Base-by-base conservation (phyloP, 768 basidiomycete genomes). In the Suillus subaureus region DNA sequence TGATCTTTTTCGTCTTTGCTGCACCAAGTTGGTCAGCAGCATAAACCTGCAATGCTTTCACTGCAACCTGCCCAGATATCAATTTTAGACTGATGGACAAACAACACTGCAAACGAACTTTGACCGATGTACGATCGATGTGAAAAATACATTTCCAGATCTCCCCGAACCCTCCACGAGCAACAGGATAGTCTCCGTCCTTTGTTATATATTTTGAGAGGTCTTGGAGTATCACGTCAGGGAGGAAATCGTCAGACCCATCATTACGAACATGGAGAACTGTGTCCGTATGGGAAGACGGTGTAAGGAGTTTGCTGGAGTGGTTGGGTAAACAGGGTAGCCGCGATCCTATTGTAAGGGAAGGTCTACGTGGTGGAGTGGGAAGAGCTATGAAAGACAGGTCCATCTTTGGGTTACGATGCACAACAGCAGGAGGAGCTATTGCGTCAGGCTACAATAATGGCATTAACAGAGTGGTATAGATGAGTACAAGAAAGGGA, bases 1-100 rank as follows among this genome's bases (percentile, higher is more conserved):
- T 64, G 42, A 58, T 64, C 33, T 64, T 64, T 37, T 64, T 64
- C 42, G 23, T 33, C 55, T 47, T 64, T 7, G 54, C 21, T 8
- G 18, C 12, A 33, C 57, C 63, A 13, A 33, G 2, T 23, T 63
- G 51, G n/a, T 63, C 62, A 8, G 1, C 21, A 15, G 37, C 23
- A 6, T 63, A 63, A 3, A 56, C 42, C n/a, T 33, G 43, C n/a
- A 64, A 35, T 12, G 42, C 42, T 47, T 64, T 64, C 13, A 60
- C 57, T 12, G 56, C 63, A 23, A 64, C 63, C 63, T 64, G 9
- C n/a, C 1, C 1, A 6, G 26, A 39, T 18, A 57, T 57, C 2
- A 57, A 9, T 23, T 37, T 57, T 26, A 21, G 23, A 26, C 21
- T 8, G n/a, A 35, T 15, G 13, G 2, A 9, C 8, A 23, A 8